phyloP scores from a whole-genome alignment of 2,329 filamentous ascomycete species.

The Acrocalymma vagum region DNA sequence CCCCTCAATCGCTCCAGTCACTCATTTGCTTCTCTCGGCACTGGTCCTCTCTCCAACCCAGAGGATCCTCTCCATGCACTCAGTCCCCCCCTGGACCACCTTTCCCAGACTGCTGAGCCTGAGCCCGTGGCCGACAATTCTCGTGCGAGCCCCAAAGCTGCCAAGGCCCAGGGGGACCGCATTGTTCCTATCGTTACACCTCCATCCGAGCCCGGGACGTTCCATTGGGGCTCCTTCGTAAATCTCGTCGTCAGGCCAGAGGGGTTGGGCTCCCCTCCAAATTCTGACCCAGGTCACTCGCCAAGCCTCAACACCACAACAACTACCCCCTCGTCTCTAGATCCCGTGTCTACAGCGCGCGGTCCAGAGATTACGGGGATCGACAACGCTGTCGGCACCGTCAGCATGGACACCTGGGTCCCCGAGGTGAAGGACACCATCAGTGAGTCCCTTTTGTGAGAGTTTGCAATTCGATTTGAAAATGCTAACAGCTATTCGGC shows the following conservation, averaged over 20 bases:
- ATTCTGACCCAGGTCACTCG: constrained; percentile 46
- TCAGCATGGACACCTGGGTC: constrained; percentile 41
- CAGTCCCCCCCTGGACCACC: constrained; percentile 38
- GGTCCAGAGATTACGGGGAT: no score
- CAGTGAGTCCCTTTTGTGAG: constrained; percentile 31
- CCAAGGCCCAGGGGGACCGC: constrained; percentile 37
- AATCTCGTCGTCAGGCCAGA: constrained; percentile 43
- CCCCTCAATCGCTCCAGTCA: constrained; percentile 29
- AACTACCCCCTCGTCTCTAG: no score
- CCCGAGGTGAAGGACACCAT: constrained; percentile 38
- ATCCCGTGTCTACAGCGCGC: no score
- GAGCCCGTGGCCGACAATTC: constrained; percentile 25
- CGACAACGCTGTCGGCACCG: no score
- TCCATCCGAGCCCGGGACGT: constrained; percentile 52
- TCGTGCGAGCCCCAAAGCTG: constrained; percentile 24
- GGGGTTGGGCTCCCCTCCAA: constrained; percentile 50
- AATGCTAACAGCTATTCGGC: constrained; percentile 15
- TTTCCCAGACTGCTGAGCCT: constrained; percentile 24
- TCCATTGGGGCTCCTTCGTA: constrained; percentile 50
- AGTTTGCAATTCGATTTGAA: background rate
- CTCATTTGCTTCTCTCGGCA: constrained; percentile 42
- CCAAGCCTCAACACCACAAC: constrained; percentile 32
- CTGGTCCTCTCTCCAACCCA: constrained; percentile 48
- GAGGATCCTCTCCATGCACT: constrained; percentile 51
- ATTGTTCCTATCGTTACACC: constrained; percentile 55